Evolutionary conservation across 805 yeast genomes (phyloP).

Genomic region (Spencermartinsiella europaea): DNA sequence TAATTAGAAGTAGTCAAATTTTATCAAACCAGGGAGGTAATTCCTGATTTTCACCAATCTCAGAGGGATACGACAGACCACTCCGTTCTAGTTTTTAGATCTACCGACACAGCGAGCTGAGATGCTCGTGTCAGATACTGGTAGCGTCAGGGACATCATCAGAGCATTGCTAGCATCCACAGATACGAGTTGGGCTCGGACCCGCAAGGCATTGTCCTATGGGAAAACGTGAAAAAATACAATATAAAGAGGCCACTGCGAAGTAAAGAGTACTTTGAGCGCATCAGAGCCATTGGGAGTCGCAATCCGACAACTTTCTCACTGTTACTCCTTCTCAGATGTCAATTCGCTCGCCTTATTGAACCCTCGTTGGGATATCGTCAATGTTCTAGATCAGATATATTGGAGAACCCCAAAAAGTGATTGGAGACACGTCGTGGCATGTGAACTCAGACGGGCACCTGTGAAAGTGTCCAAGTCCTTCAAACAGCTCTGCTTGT

Average conservation of each 20-base stretch:
- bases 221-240: conserved; percentile 27
- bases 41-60: no score
- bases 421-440: conserved; percentile 14
- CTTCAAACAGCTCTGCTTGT: conserved; percentile 1
- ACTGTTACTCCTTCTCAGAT: conserved; percentile 24
- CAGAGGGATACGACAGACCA: no score
- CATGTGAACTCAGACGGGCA: conserved; percentile 8
- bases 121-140: conserved; percentile 13
- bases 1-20: no score
- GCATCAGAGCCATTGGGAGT: conserved; percentile 21
- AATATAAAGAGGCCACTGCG: conserved; percentile 26
- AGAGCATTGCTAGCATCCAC: conserved; percentile 24
- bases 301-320: conserved; percentile 12
- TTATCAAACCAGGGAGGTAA: no score
- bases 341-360: conserved; percentile 27
- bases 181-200: conserved; percentile 27
- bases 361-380: conserved; percentile 30
- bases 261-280: conserved; percentile 18
- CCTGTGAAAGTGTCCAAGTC: conserved; percentile 9
- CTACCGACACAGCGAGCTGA: conserved; percentile 25
- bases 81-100: no score
- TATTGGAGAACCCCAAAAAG: conserved; percentile 9
- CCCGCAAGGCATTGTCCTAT: conserved; percentile 23
- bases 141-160: conserved; percentile 16
- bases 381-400: conserved; percentile 16